These are phyloP conservation scores for Sicyos baderoa DNA, from an alignment of 306 rosid genomes.

Conservation along the genomic window DNA sequence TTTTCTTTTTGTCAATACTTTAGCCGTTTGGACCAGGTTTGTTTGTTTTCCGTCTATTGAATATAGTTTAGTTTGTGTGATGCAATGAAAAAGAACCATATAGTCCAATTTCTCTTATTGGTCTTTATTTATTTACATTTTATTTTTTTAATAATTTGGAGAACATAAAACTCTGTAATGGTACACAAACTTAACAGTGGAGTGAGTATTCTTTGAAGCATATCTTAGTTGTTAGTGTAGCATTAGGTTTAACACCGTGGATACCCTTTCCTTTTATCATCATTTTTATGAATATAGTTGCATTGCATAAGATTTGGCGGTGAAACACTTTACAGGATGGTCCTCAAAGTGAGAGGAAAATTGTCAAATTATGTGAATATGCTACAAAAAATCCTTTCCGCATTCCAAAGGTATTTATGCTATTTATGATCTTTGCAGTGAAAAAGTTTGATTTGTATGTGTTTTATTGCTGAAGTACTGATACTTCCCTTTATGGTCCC, in stretches of 20 bases:
- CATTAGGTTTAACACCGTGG: too few species aligned
- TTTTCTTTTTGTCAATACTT: neutral
- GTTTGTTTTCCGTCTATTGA: neutral
- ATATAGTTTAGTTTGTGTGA: too few species aligned
- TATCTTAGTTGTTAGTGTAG: too few species aligned
- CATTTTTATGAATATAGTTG: slow-evolving; percentile 6
- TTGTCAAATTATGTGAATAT: slow-evolving; percentile 83
- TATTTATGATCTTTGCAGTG: too few species aligned
- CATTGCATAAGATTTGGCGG: slow-evolving; percentile 7
- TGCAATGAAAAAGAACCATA: neutral
- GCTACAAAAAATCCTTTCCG: slow-evolving; percentile 83
- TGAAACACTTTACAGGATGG: slow-evolving; percentile 54
- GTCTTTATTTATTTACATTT: too few species aligned
- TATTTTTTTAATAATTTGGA: too few species aligned
- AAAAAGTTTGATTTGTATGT: neutral
- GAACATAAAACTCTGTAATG: too few species aligned
- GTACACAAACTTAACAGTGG: neutral
- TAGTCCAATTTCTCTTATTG: neutral
- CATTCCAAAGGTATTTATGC: slow-evolving; percentile 65
- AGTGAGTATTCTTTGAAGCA: too few species aligned
- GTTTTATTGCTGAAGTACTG: slow-evolving; percentile 27
- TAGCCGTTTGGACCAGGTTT: neutral
- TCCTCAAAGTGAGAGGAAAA: slow-evolving; percentile 71
- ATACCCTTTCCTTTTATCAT: neutral
- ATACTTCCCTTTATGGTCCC: slow-evolving; percentile 14